Evolutionary conservation across 495 filamentous ascomycete genomes (phyloP).

Genomic region (Tirmania nivea): DNA sequence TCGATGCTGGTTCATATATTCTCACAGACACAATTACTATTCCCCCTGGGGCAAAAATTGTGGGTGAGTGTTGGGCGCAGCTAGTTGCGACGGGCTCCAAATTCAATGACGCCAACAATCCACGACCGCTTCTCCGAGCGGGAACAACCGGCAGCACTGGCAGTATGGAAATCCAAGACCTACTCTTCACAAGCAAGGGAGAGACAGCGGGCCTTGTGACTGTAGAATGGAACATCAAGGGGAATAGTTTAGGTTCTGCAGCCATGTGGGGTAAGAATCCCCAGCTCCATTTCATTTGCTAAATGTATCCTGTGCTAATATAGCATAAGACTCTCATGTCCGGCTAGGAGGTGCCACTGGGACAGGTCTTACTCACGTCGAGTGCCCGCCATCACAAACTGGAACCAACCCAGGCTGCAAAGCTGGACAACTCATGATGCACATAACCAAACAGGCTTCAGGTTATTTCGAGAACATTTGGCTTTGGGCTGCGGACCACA

Average conservation of each 20-base stretch:
- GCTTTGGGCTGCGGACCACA: too few relatives aligned
- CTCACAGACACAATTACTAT: slow-evolving; percentile 61
- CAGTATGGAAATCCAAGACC: slow-evolving; percentile 29
- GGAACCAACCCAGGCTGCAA: too few relatives aligned
- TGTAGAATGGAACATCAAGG: slow-evolving; percentile 49
- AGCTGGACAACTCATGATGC: too few relatives aligned
- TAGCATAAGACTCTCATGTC: too few relatives aligned
- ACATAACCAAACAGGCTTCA: too few relatives aligned
- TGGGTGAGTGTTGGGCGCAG: slow-evolving; percentile 27
- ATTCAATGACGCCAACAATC: slow-evolving; percentile 37
- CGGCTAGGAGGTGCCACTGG: slow-evolving; percentile 36
- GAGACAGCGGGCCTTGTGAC: slow-evolving; percentile 46
- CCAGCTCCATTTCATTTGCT: too few relatives aligned
- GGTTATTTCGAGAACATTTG: too few relatives aligned
- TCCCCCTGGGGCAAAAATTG: background rate
- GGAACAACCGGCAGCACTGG: slow-evolving; percentile 34
- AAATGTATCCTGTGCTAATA: too few relatives aligned
- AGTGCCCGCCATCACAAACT: slow-evolving; percentile 33
- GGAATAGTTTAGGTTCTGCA: slow-evolving; percentile 30
- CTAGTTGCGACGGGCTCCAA: slow-evolving; percentile 37
- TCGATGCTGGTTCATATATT: slow-evolving; percentile 77
- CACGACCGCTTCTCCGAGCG: slow-evolving; percentile 42
- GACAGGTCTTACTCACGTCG: slow-evolving; percentile 19
- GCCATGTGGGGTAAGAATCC: slow-evolving; percentile 38
- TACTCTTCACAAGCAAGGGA: slow-evolving; percentile 39